These are phyloP conservation scores for Eucalyptus pauciflora DNA, from an alignment of 345 rosid species.

Conservation along the genomic window DNA sequence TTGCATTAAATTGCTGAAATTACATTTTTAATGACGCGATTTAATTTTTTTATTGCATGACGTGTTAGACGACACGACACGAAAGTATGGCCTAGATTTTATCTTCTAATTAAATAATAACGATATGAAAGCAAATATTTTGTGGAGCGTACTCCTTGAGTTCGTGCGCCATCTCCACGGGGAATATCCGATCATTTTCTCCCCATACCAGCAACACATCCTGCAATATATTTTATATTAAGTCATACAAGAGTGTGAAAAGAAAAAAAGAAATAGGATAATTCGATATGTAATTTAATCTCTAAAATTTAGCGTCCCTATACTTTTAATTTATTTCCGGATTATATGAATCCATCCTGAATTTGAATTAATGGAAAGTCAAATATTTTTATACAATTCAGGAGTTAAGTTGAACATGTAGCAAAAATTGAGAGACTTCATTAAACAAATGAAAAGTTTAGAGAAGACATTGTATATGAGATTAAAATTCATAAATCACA, in stretches of 20 bases:
- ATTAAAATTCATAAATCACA: no score
- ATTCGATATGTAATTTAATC: fast-evolving
- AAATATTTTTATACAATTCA: no score
- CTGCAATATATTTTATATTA: constrained; percentile 7
- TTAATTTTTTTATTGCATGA: neutral
- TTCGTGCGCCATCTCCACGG: constrained; percentile 66
- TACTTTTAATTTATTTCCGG: fast-evolving
- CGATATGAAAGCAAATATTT: neutral
- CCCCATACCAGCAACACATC: constrained; percentile 83
- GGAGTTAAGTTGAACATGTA: no score
- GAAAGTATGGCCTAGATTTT: neutral
- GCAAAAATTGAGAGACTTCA: fast-evolving
- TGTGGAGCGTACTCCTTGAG: constrained; percentile 34
- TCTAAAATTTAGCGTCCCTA: fast-evolving
- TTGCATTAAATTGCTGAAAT: neutral
- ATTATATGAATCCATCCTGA: fast-evolving
- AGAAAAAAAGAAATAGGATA: no score
- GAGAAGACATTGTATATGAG: fast-evolving
- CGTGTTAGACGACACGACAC: neutral
- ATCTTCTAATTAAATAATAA: neutral
- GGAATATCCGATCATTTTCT: constrained; percentile 69
- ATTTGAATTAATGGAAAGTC: no score
- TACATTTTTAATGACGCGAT: neutral
- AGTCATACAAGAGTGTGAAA: no score
- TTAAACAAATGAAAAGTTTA: no score